These are phyloP conservation scores for Zygosaccharomyces sapae DNA, from an alignment of 1,139 yeast genomes.

Conservation along the genomic window DNA sequence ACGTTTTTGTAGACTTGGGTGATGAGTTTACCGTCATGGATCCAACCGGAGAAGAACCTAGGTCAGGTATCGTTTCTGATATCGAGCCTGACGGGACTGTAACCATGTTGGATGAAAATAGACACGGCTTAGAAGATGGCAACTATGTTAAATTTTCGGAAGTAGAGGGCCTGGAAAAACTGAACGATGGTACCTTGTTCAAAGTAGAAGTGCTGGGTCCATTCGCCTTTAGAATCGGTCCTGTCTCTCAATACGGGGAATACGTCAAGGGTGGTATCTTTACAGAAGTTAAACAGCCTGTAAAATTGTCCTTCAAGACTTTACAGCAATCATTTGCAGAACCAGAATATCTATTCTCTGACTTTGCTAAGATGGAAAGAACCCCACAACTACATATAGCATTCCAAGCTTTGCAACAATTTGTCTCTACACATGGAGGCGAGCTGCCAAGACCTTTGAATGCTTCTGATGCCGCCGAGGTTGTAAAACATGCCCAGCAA, in stretches of 20 bases:
- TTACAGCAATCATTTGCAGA: slow-evolving; percentile 57
- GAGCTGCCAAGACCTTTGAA: slow-evolving; percentile 73
- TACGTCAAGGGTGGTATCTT: slow-evolving; percentile 84
- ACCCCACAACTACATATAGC: slow-evolving; percentile 88
- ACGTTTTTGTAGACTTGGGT: slow-evolving; percentile 88
- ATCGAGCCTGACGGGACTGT: slow-evolving; percentile 88
- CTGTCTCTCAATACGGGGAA: slow-evolving; percentile 50
- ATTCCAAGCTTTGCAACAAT: slow-evolving; percentile 82
- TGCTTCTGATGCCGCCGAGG: slow-evolving; percentile 68
- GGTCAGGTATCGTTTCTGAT: slow-evolving; percentile 79
- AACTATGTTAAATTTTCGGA: slow-evolving; percentile 86
- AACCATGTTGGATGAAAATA: slow-evolving; percentile 82
- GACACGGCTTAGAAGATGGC: slow-evolving; percentile 94
- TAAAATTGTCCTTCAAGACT: slow-evolving; percentile 55
- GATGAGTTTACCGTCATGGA: slow-evolving; percentile 74
- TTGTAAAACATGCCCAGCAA: slow-evolving; percentile 57
- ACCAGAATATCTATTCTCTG: slow-evolving; percentile 83
- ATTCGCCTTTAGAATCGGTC: slow-evolving; percentile 74
- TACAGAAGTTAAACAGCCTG: slow-evolving; percentile 87
- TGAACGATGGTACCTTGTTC: slow-evolving; percentile 69
- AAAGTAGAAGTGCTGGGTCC: slow-evolving; percentile 89
- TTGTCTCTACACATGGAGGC: slow-evolving; percentile 58
- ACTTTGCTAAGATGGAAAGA: slow-evolving; percentile 90
- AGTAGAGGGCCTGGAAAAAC: slow-evolving; percentile 59
- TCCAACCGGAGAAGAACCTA: slow-evolving; percentile 89